phyloP scores from a whole-genome alignment of 2,329 filamentous ascomycete species.

The Fusarium sp. region DNA sequence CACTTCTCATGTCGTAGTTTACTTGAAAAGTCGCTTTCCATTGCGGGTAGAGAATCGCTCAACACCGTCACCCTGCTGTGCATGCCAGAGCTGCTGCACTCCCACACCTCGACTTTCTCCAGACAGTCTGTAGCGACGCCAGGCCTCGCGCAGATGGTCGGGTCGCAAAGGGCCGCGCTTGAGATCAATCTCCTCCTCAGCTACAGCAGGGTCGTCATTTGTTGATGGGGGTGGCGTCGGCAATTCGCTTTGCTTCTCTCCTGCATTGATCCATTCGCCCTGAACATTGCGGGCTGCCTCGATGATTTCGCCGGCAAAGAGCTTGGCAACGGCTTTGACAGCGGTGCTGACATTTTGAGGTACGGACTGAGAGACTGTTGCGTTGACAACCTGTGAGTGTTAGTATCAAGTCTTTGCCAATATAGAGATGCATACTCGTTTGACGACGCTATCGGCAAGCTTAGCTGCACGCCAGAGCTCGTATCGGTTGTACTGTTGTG shows the following conservation, averaged over 20 bases:
- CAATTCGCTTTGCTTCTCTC: conserved; percentile 69
- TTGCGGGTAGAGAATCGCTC: conserved; percentile 70
- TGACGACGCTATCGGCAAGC: conserved; percentile 76
- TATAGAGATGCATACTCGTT: conserved; percentile 65
- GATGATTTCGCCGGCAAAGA: conserved; percentile 82
- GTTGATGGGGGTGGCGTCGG: conserved; percentile 58
- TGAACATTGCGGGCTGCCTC: conserved; percentile 79
- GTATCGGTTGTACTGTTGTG: conserved; percentile 77
- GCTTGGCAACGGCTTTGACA: conserved; percentile 81
- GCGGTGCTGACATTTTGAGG: conserved; percentile 79
- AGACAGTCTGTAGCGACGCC: conserved; percentile 74
- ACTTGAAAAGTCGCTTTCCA: conserved; percentile 67
- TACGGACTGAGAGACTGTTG: conserved; percentile 83
- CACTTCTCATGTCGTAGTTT: conserved; percentile 35
- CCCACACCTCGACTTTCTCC: conserved; percentile 74
- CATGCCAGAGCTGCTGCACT: conserved; percentile 71
- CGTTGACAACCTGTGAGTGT: conserved; percentile 75
- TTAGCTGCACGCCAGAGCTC: conserved; percentile 78
- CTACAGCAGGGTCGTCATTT: conserved; percentile 51
- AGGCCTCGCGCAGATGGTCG: conserved; percentile 80
- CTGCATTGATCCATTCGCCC: conserved; percentile 75
- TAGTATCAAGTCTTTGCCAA: not conserved
- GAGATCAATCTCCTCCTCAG: conserved; percentile 44
- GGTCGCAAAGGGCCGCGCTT: conserved; percentile 74
- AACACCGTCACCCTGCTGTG: conserved; percentile 70